Evolutionary conservation across 1,139 yeast species (phyloP), one percentile per base, ranked within the genome.

Genomic region (Entelexis paramagnoliae): DNA sequence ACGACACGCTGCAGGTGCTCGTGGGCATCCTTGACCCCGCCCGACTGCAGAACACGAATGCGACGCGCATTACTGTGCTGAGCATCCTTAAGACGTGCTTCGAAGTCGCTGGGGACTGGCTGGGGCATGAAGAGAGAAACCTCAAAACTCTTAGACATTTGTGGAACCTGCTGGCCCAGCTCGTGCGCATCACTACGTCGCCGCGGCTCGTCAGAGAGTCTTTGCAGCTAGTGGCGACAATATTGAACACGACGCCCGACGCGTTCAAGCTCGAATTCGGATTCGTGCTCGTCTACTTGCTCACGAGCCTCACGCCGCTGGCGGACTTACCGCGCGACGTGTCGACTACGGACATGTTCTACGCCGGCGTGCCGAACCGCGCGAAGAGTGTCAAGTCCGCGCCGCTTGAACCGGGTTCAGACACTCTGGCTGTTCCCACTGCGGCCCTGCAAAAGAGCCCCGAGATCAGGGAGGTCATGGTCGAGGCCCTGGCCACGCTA

Each of bases 21-120:
- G 78, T 88, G n/a, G 83, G 94, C 3, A 80, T 89, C 67, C 75
- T 89, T 40, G 81, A 93, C 11, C 94, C 96, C 0, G 79, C 82
- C 19, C 86, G 83, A 62, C 79, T 79, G 60, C 91, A 84, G 62
- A 93, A 87, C 62, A 85, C 93, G 60, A 96, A 89, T 64, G 76
- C 87, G 34, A 83, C 96, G 0, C 76, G 95, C 52, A 82, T 85
- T 14, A 80, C 91, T 70, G 93, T 96, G 0, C 70, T 93, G 34
- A 76, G 81, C 44, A 74, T 91, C 45, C 73, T 93, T 39, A 81
- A 80, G 50, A 81, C 83, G 0, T 86, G 94, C 1, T 75, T 91
- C 52, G 97, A 91, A 65, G 82, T 87, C 10, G 74, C 91, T 7
- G 96, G 96, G 3, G 67, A 71, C 43, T 77, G 76, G 39, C 74